Base-by-base conservation (phyloP, 2,329 filamentous ascomycete genomes). In the Fusarium piperis region DNA sequence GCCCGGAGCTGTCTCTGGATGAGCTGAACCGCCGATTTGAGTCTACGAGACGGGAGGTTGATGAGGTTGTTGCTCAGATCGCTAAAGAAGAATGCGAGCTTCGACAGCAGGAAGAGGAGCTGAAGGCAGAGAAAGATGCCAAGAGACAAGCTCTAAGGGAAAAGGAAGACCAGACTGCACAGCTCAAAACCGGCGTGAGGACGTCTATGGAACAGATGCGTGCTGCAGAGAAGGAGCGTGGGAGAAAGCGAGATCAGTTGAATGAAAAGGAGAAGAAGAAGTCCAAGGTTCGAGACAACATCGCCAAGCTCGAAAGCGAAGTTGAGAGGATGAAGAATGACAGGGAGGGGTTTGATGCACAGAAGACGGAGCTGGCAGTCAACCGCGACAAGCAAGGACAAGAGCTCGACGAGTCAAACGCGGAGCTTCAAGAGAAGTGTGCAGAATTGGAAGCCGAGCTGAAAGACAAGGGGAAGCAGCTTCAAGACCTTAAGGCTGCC, bases 121-220 rank as follows among this genome's bases (percentile, higher is more conserved):
- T 97, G 33, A 89, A 91, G 61, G 90, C 90, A 65, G 94, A 97
- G 76, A 92, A 94, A 66, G 93, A 97, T 72, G 88, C 92, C 57
- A 90, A 97, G 79, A 91, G 89, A 76, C 91, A 92, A 68, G 87
- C 91, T 20, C 86, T 96, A 60, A 96, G 93, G 79, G 94, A 97
- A 77, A 97, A 97, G 80, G 95, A 98, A 72, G 94, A 97, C 76
- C 93, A 91, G 57, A 98, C 94, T 55, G 91, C 93, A 48, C 94
- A 94, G 77, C 83, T 98, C 60, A 94, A 93, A 77, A 92, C 92
- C 69, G 92, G 95, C 78, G 91, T 97, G 59, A 91, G 93, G 59
- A 90, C 89, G 51, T 90, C 95, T 7, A 94, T 97, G 79, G 90
- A 94, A 59, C 87, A 93, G 71, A 97, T 97, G 84, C 90, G 94